phyloP scores from a whole-genome alignment of 2,329 filamentous ascomycete genomes.

The Pyrenochaeta sp. region DNA sequence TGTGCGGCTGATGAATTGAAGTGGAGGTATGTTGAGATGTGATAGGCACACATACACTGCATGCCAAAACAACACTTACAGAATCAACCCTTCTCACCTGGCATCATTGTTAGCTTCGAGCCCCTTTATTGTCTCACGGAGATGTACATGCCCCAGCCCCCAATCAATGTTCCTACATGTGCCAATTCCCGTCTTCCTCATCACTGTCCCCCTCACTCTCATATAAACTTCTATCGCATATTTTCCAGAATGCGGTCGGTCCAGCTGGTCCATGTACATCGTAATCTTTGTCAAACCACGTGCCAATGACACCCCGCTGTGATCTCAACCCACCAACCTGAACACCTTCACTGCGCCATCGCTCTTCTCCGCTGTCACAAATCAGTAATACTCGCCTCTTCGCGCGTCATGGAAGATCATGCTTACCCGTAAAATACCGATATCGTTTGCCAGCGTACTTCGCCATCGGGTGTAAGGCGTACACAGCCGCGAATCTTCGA shows the following conservation, averaged over 20 bases:
- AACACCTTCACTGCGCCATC: conserved; percentile 80
- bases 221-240: conserved; percentile 56
- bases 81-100: not conserved
- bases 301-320: conserved; percentile 73
- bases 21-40: conserved; percentile 35
- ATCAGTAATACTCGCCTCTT: conserved; percentile 29
- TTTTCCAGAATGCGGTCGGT: conserved; percentile 81
- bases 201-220: conserved; percentile 18
- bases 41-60: not conserved
- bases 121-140: not conserved
- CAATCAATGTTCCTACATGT: not conserved
- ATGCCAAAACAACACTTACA: not conserved
- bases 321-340: conserved; percentile 74
- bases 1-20: conserved; percentile 11
- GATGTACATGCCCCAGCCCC: not conserved
- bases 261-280: conserved; percentile 74
- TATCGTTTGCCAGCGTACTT: conserved; percentile 77
- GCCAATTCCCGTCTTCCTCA: conserved; percentile 2
- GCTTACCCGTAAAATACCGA: conserved; percentile 66
- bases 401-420: not conserved
- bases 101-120: not conserved
- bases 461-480: conserved; percentile 71
- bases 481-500: conserved; percentile 72
- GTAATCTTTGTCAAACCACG: conserved; percentile 80
- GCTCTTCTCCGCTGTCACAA: conserved; percentile 65